Percentiles rank a stretch among this genome's conserved stretches.
phyloP scores from a whole-genome alignment of 2,329 filamentous ascomycete genomes.

The Neurospora sp. region DNA sequence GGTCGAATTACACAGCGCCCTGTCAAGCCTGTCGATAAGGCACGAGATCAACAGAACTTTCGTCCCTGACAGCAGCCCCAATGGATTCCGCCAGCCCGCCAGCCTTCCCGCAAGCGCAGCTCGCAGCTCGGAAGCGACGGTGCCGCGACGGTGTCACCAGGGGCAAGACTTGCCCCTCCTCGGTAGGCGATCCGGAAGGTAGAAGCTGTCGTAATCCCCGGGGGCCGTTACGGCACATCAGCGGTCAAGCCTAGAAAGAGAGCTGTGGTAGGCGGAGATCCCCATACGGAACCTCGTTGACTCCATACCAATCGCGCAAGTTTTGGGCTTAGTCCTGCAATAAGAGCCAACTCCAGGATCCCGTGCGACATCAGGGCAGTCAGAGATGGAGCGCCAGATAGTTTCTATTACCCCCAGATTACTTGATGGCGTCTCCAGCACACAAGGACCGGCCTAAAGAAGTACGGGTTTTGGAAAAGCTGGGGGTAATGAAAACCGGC shows the following conservation, averaged over 20 bases:
- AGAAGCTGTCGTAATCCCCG: background rate
- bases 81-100: background rate
- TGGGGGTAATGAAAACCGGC: constrained; percentile 19
- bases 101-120: background rate
- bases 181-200: background rate
- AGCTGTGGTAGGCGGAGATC: background rate
- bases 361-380: constrained; percentile 10
- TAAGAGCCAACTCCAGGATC: constrained; percentile 3
- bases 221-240: background rate
- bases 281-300: background rate
- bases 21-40: background rate
- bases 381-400: background rate
- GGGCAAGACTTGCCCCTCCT: background rate
- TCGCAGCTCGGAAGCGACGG: background rate
- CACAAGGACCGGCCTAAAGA: constrained; percentile 6
- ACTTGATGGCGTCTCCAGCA: constrained; percentile 15
- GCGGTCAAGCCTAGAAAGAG: background rate
- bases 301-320: background rate
- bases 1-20: background rate
- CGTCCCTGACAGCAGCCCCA: background rate
- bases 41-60: background rate
- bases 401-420: constrained; percentile 23
- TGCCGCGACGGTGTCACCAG: background rate
- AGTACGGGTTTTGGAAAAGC: constrained; percentile 11
- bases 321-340: background rate